Base-by-base conservation (phyloP, 495 filamentous ascomycete species). In the Xylaria curta region DNA sequence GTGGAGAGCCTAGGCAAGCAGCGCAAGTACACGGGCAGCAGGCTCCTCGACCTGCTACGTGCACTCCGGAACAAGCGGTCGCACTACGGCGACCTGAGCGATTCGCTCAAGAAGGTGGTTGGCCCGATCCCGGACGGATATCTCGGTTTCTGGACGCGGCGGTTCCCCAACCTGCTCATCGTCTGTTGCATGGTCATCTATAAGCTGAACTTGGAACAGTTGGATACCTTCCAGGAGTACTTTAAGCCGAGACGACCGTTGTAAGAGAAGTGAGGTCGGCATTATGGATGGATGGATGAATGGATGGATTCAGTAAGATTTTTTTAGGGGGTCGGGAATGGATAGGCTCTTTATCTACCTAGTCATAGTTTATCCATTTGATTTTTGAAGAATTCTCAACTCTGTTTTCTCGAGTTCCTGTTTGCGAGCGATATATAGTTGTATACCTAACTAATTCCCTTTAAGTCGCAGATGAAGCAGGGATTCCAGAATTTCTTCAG, bases 1-100 rank as follows among this genome's bases (percentile, higher is more conserved):
- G 90, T 93, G 69, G 94, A 97, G 26, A 91, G 89, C 36, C 82
- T 98, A 12, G 94, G 94, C 69, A 98, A 96, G 82, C 97, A 99
- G 82, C 88, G 97, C 77, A 98, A 97, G 75, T 99, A 99, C 80
- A 95, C 91, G 3, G 94, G 94, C 0, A 86, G 86, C 0, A 88
- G 88, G 56, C 87, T 99, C 80, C 82, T 98, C 63, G 96, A 99
- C 83, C 84, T 99, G 26, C 81, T 98, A 28, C 89, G 96, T 7
- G 97, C 94, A 10, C 82, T 99, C 70, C 86, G 96, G n/a, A 99
- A 99, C 79, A 99, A 99, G 86, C 91, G 91, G 72, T 93, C 96
- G 71, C 95, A 98, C 80, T 97, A 95, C 81, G 92, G 97, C 71
- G 92, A 98, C 73, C 91, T 99, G 89, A 89, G 92, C 12, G 91